A percentile compares a stretch with the other conserved stretches of the same genome.
phyloP scores from a whole-genome alignment of 2,329 filamentous ascomycete genomes.

The Pochonia chlamydosporia region DNA sequence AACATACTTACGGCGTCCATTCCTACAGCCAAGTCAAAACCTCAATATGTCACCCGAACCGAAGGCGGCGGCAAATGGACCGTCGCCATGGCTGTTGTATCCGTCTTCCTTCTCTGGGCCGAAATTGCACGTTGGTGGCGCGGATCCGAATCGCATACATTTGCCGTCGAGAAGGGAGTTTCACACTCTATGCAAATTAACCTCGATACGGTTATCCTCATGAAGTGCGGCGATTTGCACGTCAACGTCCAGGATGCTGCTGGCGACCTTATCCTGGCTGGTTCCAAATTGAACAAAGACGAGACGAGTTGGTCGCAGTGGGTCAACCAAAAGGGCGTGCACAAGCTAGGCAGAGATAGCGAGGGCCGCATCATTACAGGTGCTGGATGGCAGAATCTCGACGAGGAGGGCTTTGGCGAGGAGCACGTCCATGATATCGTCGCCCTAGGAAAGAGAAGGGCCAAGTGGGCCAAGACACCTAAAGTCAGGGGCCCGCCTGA shows the following conservation, averaged over 20 bases:
- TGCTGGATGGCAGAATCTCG: slow-evolving; percentile 48
- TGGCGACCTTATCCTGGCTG: slow-evolving; percentile 85
- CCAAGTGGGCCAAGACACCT: slow-evolving; percentile 72
- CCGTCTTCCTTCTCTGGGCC: slow-evolving; percentile 66
- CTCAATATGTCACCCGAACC: slow-evolving; percentile 81
- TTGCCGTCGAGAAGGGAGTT: slow-evolving; percentile 88
- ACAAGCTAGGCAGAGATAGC: slow-evolving; percentile 50
- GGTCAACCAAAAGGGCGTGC: slow-evolving; percentile 64
- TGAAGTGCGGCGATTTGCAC: slow-evolving; percentile 84
- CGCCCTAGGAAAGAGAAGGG: slow-evolving; percentile 56
- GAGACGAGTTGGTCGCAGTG: slow-evolving; percentile 77
- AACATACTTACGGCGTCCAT: neutral
- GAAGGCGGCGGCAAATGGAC: slow-evolving; percentile 92
- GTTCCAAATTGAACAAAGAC: slow-evolving; percentile 66
- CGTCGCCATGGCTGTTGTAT: slow-evolving; percentile 70
- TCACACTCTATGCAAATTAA: slow-evolving; percentile 89
- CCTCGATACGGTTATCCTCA: slow-evolving; percentile 84
- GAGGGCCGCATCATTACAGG: slow-evolving; percentile 51
- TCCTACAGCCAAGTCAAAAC: slow-evolving; percentile 82
- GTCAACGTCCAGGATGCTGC: slow-evolving; percentile 95
- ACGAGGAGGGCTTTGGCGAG: slow-evolving; percentile 66
- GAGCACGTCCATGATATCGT: slow-evolving; percentile 92
- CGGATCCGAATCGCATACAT: slow-evolving; percentile 80
- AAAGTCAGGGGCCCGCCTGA: slow-evolving; percentile 55
- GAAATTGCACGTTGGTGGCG: slow-evolving; percentile 80